phyloP scores from a whole-genome alignment of 495 filamentous ascomycete genomes.

The Friedmanniomyces simplex region DNA sequence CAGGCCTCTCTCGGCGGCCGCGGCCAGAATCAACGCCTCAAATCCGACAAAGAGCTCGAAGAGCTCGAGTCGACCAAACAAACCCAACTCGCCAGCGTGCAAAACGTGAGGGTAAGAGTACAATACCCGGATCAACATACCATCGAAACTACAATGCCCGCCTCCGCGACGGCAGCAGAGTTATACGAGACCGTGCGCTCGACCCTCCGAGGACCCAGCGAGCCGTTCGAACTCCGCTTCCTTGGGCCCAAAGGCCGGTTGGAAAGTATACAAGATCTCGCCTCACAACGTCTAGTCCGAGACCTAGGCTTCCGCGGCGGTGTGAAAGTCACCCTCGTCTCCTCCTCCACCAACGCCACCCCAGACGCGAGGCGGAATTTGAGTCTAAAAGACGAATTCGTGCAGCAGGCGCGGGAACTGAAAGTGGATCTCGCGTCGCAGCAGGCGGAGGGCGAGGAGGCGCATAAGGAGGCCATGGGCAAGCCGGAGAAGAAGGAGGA shows the following conservation, averaged over 20 bases:
- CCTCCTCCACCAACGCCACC: conserved; percentile 57
- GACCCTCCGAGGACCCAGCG: conserved; percentile 37
- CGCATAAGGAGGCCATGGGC: conserved; percentile 22
- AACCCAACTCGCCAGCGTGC: conserved; percentile 52
- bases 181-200: conserved; percentile 58
- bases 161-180: conserved; percentile 49
- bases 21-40: conserved; percentile 57
- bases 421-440: conserved; percentile 42
- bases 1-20: conserved; percentile 59
- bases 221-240: conserved; percentile 46
- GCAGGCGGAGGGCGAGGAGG: conserved; percentile 33
- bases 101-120: conserved; percentile 63
- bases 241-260: conserved; percentile 10
- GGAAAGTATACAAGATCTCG: conserved; percentile 25
- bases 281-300: conserved; percentile 52
- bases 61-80: conserved; percentile 47
- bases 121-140: conserved; percentile 78
- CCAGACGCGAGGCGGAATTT: conserved; percentile 36
- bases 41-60: conserved; percentile 56
- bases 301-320: conserved; percentile 58
- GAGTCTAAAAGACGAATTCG: conserved; percentile 56
- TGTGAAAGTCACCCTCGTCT: conserved; percentile 67
- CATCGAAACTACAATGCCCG: conserved; percentile 53
- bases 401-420: conserved; percentile 55
- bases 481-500: conserved; percentile 33